Percentiles rank a stretch among this genome's conserved stretches.
Evolutionary conservation across 257 asterid genomes (phyloP).

Genomic region (Echites panduratus): DNA sequence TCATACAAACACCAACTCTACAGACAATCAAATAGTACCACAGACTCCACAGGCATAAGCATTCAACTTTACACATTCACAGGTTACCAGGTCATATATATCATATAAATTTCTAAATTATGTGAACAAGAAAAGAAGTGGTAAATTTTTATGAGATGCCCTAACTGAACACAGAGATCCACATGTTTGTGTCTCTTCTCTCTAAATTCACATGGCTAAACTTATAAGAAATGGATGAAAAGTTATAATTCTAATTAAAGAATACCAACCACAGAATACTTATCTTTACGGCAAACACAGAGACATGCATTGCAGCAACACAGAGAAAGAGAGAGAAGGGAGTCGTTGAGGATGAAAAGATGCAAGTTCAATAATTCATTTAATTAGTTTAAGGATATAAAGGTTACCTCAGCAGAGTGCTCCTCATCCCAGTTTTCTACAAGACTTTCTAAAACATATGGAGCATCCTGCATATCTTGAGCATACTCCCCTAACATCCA

Average conservation of each 20-base stretch:
- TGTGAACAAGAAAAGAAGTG: background rate
- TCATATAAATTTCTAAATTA: background rate
- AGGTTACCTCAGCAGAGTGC: conserved; percentile 80
- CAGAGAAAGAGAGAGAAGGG: background rate
- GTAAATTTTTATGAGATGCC: background rate
- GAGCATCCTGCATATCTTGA: conserved; percentile 98
- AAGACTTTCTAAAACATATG: conserved; percentile 77
- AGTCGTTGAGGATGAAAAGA: background rate
- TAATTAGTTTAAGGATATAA: background rate
- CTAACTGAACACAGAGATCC: background rate
- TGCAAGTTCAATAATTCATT: background rate
- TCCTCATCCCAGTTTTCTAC: conserved; percentile 97
- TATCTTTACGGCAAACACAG: background rate
- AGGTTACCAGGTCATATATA: background rate
- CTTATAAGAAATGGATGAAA: background rate
- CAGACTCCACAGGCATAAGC: background rate
- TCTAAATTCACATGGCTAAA: background rate
- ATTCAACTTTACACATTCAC: background rate
- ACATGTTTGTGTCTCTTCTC: background rate
- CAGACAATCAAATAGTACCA: background rate
- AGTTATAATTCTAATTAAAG: background rate
- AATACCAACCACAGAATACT: background rate
- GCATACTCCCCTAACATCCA: conserved; percentile 99
- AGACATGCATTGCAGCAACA: background rate
- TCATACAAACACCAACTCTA: background rate